Percentiles rank a stretch among this genome's conserved stretches.
phyloP scores from a whole-genome alignment of 306 rosid species.

The Senna siamea region DNA sequence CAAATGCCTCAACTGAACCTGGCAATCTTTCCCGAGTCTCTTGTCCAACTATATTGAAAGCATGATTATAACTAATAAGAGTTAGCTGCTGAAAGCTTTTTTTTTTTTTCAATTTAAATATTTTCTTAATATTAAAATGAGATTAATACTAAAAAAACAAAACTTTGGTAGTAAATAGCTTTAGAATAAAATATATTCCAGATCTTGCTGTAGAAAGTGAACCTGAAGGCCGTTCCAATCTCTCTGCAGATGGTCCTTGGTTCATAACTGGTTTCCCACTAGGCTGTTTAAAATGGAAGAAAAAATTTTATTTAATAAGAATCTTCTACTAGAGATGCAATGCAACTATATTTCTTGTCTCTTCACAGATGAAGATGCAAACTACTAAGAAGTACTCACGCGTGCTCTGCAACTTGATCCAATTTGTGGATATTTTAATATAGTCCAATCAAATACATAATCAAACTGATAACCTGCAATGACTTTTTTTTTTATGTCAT shows the following conservation, averaged over 20 bases:
- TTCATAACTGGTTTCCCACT: conserved; percentile 70
- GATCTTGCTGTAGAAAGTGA: conserved; percentile 31
- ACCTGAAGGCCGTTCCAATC: conserved; percentile 85
- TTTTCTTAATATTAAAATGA: neutral
- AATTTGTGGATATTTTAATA: conserved; percentile 88
- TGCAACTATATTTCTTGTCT: conserved; percentile 20
- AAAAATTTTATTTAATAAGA: conserved; percentile 32
- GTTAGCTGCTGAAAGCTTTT: conserved; percentile 16
- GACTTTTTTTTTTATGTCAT: conserved; percentile 12
- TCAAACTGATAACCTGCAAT: conserved; percentile 94
- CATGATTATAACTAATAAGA: neutral
- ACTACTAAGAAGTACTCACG: conserved; percentile 55
- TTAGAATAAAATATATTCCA: conserved; percentile 34
- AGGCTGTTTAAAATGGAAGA: conserved; percentile 55
- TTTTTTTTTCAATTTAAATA: neutral
- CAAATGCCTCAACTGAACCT: conserved; percentile 91
- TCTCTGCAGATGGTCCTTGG: conserved; percentile 72
- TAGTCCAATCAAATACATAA: conserved; percentile 97
- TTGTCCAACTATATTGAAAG: conserved; percentile 60
- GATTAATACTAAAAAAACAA: conserved; percentile 11
- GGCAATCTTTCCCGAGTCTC: conserved; percentile 77
- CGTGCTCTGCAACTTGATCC: conserved; percentile 90
- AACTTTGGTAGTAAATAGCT: conserved; percentile 6
- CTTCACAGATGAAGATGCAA: conserved; percentile 33
- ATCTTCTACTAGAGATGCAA: conserved; percentile 33